Evolutionary conservation across 345 rosid species (phyloP).

Genomic region (Gossypium herbaceum): DNA sequence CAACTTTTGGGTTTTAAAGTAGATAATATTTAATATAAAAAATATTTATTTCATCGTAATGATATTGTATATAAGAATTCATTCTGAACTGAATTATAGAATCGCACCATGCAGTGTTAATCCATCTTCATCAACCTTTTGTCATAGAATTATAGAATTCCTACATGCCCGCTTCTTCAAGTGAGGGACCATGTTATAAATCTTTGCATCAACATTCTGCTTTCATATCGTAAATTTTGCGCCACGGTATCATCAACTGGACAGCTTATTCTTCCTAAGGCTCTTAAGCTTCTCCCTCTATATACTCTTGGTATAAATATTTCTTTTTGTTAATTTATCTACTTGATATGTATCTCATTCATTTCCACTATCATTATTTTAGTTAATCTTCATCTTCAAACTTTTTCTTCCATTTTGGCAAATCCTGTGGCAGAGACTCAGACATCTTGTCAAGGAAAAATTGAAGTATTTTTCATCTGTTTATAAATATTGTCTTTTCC

Average conservation of each 20-base stretch:
- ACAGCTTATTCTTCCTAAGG: constrained; percentile 96
- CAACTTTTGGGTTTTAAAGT: no score
- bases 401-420: background rate
- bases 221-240: constrained; percentile 89
- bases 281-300: constrained; percentile 89
- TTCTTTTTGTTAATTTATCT: background rate
- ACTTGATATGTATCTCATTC: background rate
- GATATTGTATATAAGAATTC: no score
- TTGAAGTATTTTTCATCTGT: background rate
- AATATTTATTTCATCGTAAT: no score
- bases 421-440: background rate
- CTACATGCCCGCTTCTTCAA: constrained; percentile 52
- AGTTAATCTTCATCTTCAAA: background rate
- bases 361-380: background rate
- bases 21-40: no score
- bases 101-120: no score
- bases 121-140: no score
- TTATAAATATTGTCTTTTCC: background rate
- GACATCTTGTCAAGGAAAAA: background rate
- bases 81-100: no score
- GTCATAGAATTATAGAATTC: constrained; percentile 21
- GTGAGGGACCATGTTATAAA: constrained; percentile 73
- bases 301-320: constrained; percentile 74
- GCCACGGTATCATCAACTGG: constrained; percentile 92
- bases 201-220: constrained; percentile 66